These are phyloP conservation scores for Penicillium sp. DNA, from an alignment of 2,329 filamentous ascomycete species.

Conservation along the genomic window DNA sequence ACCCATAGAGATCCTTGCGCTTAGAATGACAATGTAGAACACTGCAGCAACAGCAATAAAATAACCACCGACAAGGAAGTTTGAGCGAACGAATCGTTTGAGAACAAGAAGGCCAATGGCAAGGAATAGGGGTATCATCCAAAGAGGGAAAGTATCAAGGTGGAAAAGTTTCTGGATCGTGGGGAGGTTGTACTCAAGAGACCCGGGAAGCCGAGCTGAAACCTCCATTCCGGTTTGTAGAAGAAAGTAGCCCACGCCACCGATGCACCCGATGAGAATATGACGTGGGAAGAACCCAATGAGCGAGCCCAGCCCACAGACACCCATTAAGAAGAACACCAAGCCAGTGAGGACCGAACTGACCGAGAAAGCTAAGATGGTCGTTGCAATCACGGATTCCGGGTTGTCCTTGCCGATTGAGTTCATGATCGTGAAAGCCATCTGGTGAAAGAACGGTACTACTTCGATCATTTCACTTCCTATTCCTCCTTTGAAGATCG, in stretches of 20 bases:
- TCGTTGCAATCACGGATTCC: constrained; percentile 83
- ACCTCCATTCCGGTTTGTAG: constrained; percentile 88
- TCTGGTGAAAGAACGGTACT: constrained; percentile 96
- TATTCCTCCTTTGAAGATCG: constrained; percentile 80
- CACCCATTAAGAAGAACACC: constrained; percentile 85
- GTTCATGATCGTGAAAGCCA: constrained; percentile 79
- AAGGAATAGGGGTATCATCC: constrained; percentile 69
- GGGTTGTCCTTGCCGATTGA: constrained; percentile 70
- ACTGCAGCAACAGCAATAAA: constrained; percentile 70
- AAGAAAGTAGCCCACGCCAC: constrained; percentile 91
- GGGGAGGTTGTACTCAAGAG: constrained; percentile 67
- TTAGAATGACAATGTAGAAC: constrained; percentile 40
- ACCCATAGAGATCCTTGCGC: constrained; percentile 56
- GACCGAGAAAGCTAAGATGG: constrained; percentile 79
- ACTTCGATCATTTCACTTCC: constrained; percentile 98
- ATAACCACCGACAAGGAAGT: constrained; percentile 76
- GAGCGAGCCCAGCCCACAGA: constrained; percentile 77
- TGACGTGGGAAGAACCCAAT: constrained; percentile 95
- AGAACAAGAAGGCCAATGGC: constrained; percentile 67
- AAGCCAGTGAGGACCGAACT: constrained; percentile 85
- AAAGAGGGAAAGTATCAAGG: constrained; percentile 66
- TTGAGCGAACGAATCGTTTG: constrained; percentile 67
- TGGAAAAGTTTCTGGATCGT: constrained; percentile 68
- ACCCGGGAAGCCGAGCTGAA: constrained; percentile 77
- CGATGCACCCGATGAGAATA: constrained; percentile 93